Evolutionary conservation across 129 eudicot species (phyloP), one percentile per base, ranked within the genome.

Genomic region (Kitagawia praeruptora): DNA sequence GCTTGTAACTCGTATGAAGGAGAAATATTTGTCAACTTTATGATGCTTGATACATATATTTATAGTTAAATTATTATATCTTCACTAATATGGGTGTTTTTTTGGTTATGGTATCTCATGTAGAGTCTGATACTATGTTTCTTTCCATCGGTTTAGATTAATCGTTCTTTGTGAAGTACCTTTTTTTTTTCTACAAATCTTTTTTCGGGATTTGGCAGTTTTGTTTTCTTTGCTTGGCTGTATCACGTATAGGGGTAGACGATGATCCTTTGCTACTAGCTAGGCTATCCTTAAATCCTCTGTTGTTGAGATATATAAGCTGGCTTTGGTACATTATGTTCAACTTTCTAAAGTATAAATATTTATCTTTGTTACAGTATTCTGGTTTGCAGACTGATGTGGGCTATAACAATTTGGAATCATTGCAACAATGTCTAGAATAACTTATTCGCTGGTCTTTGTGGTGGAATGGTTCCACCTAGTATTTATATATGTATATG

Each of bases 1-100:
- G 87, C 95, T 93, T 75, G 85, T 91, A 34, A 83, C 81, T 74
- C 92, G 88, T 76, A 88, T 93, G 89, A 93, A 88, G 89, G 91
- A 86, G 63, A 89, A 84, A 78, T 84, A 83, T 49, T 67, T 83
- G 67, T 67, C 39, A 11, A 51, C 77, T 63, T 75, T 23, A 67
- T 67, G 72, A 80, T 76, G 46, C 12, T 16, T 44, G 18, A 42
- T 19, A 70, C 44, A 18, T 41, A 51, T 51, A 76, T 14, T 15
- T 37, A 4, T 72, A 72, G 31, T n/a, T 19, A 39, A 40, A 44
- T 3, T 44, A 18, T 74, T 44, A 41, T 31, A 45, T 21, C 49
- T 39, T 40, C 76, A 42, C 54, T 23, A 6, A 41, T 9, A 23
- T 21, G 14, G 51, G 31, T 21, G 47, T 8, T 19, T 40, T 40